Base-by-base conservation (phyloP, 2,329 filamentous ascomycete genomes). In the Paracamarosporium sp. region DNA sequence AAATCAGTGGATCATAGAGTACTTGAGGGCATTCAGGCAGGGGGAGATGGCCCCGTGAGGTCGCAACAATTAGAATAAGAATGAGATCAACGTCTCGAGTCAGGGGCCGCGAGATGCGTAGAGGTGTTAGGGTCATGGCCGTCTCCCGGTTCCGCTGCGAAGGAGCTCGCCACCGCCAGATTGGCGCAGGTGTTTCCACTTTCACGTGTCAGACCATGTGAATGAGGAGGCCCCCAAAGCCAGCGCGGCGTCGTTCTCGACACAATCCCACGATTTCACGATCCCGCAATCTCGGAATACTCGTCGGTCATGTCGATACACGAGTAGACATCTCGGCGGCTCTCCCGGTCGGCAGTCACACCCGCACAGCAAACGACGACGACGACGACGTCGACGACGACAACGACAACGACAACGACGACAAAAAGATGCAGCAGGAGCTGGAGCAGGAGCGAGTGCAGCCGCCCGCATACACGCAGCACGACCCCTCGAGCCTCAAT, bases 391-490 rank as follows among this genome's bases (percentile, higher is more conserved):
- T 9, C 12, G 33, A 36, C 6, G 33, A n/a, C 5, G n/a, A 22
- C 40, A 43, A 22, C 40, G 20, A 25, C n/a, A n/a, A n/a, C n/a
- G n/a, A n/a, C n/a, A n/a, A n/a, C n/a, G n/a, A n/a, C n/a, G n/a
- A n/a, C n/a, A n/a, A n/a, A n/a, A n/a, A n/a, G n/a, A n/a, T n/a
- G n/a, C n/a, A n/a, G n/a, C n/a, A n/a, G n/a, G n/a, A n/a, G n/a
- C n/a, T 71, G 71, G 66, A 75, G 58, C 67, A 72, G 54, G 50
- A 53, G 40, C 65, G 65, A 53, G 35, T 53, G 28, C 53, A 53
- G 30, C 79, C 79, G 62, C 79, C 79, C 36, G 75, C 78, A 27
- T 81, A 81, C 60, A 64, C 73, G 13, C 74, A 78, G 57, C 77
- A 79, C 66, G 75, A 79, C 54, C 75, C 76, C 36, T 72, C 75